Evolutionary conservation across 2,329 filamentous ascomycete species (phyloP).

Genomic region (Ceratocystis harringtonii): DNA sequence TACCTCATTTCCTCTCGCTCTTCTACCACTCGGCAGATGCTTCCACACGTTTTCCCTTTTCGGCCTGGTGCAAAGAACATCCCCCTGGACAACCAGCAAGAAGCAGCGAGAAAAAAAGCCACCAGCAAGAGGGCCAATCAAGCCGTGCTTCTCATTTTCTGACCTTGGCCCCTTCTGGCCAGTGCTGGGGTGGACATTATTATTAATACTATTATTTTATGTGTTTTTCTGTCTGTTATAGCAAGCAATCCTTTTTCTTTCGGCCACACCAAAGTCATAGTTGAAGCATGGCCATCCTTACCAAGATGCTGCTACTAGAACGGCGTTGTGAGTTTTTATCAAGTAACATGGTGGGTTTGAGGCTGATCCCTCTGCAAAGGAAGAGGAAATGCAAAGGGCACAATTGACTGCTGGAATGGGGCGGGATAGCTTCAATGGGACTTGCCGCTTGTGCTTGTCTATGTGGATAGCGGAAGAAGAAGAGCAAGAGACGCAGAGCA

Average conservation of each 20-base stretch:
- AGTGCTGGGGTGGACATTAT: neutral
- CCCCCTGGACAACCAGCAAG: neutral
- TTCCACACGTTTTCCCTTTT: neutral
- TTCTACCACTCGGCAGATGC: neutral
- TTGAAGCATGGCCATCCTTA: neutral
- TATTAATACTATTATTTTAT: neutral
- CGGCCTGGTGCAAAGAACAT: neutral
- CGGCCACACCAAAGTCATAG: neutral
- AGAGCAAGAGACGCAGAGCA: too few relatives aligned
- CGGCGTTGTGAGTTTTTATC: neutral
- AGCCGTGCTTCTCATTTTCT: neutral
- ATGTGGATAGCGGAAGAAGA: too few relatives aligned
- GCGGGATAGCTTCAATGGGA: too few relatives aligned
- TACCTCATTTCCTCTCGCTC: neutral
- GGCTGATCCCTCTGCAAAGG: neutral
- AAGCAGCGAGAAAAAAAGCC: neutral
- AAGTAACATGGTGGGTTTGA: conserved; percentile 1
- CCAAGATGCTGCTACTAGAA: neutral
- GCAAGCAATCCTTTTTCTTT: neutral
- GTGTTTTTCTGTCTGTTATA: neutral
- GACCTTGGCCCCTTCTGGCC: neutral
- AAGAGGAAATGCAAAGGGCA: neutral
- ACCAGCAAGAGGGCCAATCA: neutral
- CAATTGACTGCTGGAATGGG: neutral
- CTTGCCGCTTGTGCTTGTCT: too few relatives aligned